phyloP scores from a whole-genome alignment of 148 eudicot species.

The Fagopyrum esculentum region DNA sequence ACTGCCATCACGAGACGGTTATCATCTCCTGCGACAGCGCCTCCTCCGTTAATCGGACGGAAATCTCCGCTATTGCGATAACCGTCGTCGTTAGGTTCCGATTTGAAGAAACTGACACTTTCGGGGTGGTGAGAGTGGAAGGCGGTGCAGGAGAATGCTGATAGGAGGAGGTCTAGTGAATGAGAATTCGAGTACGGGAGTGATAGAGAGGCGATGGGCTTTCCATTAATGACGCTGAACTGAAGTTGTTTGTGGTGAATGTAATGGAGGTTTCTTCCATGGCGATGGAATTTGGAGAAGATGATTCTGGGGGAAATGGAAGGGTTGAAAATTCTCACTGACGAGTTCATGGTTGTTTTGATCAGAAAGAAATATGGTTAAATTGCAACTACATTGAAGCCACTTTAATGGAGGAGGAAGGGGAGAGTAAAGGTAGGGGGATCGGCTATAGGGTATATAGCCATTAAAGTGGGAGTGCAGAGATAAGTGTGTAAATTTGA shows the following conservation, averaged over 20 bases:
- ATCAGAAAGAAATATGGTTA: not conserved
- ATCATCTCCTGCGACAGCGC: not conserved
- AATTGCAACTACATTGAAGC: not conserved
- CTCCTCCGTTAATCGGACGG: not conserved
- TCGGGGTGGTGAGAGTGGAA: conserved; percentile 1
- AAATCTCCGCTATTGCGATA: conserved; percentile 1
- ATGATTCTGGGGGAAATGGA: not conserved
- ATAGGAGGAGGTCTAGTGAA: conserved; percentile 2
- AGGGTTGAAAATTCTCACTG: not conserved
- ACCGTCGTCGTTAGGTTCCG: conserved; percentile 7
- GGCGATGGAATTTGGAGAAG: not conserved
- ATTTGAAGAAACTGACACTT: conserved; percentile 9
- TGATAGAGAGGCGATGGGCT: not conserved
- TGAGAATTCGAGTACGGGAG: not conserved
- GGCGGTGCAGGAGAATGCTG: conserved; percentile 1
- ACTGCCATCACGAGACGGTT: conserved; percentile 53
- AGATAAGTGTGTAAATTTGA: not conserved
- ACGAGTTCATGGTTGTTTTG: not conserved
- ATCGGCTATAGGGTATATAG: not conserved
- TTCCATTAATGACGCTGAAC: not conserved
- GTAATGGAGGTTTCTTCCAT: conserved; percentile 5
- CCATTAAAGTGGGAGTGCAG: not conserved
- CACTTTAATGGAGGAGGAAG: not conserved
- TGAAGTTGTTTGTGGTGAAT: not conserved
- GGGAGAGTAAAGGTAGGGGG: not conserved